Base-by-base conservation (phyloP, 345 rosid species). In the Leavenworthia alabamica region DNA sequence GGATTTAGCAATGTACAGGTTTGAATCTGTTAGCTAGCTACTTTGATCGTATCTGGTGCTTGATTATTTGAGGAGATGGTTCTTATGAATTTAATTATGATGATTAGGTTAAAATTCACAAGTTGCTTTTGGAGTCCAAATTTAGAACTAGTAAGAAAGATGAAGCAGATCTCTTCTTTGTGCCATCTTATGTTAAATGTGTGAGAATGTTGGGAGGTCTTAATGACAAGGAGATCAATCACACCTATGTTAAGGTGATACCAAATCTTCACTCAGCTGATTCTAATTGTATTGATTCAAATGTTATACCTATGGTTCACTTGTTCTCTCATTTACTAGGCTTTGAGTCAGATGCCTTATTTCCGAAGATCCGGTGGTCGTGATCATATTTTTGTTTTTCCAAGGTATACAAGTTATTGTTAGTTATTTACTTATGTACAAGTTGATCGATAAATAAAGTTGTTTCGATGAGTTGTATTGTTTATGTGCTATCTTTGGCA, bases 121-220 rank as follows among this genome's bases (percentile, higher is more conserved):
- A 56, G 76, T 46, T 87, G 64, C 71, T 89, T 37, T 36, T 83
- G 37, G 63, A 87, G 67, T 93, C 96, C 11, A 82, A 67, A 50
- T 84, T 72, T 45, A 83, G 90, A n/a, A 86, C 97, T 4, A 79
- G 56, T 43, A 74, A 72, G 62, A 89, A 87, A 73, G 96, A 83
- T 22, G 90, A 89, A 48, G 97, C 97, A 8, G 87, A 93, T 81
- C 67, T 93, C 32, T 93, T 93, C 83, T 93, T 93, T 35, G 99
- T 93, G 59, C 99, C 99, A 16, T 74, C 97, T 9, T 89, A 89
- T 77, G 90, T 60, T 7, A 93, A 87, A 60, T 93, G 99, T 71
- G 89, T 93, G 12, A 79, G 96, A 60, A 82, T 87, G 95, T 66
- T 78, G 80, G 97, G 96, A 51, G 99, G 96, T 39, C 96, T 93